Base-by-base conservation (phyloP, 345 rosid species). In the Syzygium aqueum region DNA sequence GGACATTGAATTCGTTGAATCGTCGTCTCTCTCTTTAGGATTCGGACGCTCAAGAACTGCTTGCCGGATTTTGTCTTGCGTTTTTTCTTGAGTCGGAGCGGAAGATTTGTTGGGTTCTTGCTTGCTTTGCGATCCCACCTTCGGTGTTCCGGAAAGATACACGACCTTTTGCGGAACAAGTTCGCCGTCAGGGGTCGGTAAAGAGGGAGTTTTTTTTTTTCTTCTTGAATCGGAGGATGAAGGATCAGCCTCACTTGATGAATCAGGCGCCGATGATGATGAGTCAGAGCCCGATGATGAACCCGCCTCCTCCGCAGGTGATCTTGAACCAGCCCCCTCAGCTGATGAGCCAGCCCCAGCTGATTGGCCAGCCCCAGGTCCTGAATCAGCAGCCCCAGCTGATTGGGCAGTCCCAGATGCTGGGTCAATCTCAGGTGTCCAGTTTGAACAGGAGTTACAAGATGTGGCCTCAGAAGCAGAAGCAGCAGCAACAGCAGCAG, bases 171-270 rank as follows among this genome's bases (percentile, higher is more conserved):
- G 11, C 7, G 80, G 49, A 27, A 10, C 21, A 73, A 1, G 82
- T 37, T 73, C 25, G 7, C 11, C 82, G 49, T 37, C 11, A 1
- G 82, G 27, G 11, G 8, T 73, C 82, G 15, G 49, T 51, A n/a
- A 12, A 15, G 17, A 84, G 33, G 57, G 22, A 53, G 23, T 19
- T 2, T 10, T 56, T 3, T 23, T 56, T 22, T 8, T 56, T 1
- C 3, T 56, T 56, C 11, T 27, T 84, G 53, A 84, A 84, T 84
- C 54, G 57, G 53, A 53, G 65, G 53, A 94, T 93, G 97, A 94
- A 94, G 92, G 96, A 90, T 90, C 93, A 91, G 84, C 86, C 91
- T 16, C 94, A 85, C 90, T 88, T 90, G 88, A 92, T 89, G 93
- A 88, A 85, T 78, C 89, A 85, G 50, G 85, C 88, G 51, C 78